These are phyloP conservation scores for Tulasnella sp. DNA, from an alignment of 768 basidiomycete species.

Conservation along the genomic window DNA sequence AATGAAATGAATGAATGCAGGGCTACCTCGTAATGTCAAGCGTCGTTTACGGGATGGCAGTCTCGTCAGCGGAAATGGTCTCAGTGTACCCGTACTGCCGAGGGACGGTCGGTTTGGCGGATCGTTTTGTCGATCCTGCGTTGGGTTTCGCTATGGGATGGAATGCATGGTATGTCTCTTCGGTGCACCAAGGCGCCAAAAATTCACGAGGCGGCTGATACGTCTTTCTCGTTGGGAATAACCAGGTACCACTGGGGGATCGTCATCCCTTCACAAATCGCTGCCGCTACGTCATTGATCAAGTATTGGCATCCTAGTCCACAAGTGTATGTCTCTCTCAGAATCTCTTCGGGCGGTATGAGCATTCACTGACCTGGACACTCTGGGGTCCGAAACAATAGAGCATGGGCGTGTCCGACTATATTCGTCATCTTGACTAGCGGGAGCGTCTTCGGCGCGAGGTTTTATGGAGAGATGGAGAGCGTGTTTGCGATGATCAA, in stretches of 20 bases:
- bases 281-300: slow-evolving; percentile 5
- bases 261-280: slow-evolving; percentile 14
- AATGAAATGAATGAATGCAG: background rate
- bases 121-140: slow-evolving; percentile 15
- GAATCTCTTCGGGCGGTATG: too few relatives aligned
- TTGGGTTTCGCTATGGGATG: slow-evolving; percentile 17
- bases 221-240: background rate
- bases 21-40: background rate
- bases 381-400: background rate
- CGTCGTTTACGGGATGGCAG: slow-evolving; percentile 3
- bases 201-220: background rate
- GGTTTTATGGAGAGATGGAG: slow-evolving; percentile 8
- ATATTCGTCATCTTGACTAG: background rate
- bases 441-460: slow-evolving; percentile 3
- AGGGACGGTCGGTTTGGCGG: slow-evolving; percentile 12
- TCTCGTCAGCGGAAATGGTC: slow-evolving; percentile 10
- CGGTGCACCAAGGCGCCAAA: background rate
- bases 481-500: slow-evolving; percentile 10
- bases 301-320: slow-evolving; percentile 15
- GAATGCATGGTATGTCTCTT: slow-evolving; percentile 15
- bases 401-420: background rate
- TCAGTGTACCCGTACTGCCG: slow-evolving; percentile 6
- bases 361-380: background rate
- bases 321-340: background rate
- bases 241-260: slow-evolving; percentile 13